Conservation (phyloP, 805 yeast genomes). For the Candida easanensis region DNA sequence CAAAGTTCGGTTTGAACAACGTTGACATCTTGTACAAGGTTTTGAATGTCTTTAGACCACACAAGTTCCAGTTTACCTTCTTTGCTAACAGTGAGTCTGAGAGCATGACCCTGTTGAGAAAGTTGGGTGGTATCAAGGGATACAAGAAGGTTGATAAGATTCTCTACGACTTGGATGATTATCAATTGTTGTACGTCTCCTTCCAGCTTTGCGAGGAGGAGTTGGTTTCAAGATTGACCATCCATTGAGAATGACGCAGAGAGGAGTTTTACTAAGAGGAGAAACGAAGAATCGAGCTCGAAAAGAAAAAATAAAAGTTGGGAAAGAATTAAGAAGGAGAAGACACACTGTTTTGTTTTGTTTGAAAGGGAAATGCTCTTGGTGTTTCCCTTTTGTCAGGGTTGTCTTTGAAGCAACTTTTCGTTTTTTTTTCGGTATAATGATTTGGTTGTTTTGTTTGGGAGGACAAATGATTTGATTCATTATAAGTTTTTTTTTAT, state of each 20-base stretch:
- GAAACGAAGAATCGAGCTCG: slow-evolving; percentile 13
- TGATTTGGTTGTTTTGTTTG: slow-evolving; percentile 24
- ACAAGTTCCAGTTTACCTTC: slow-evolving; percentile 63
- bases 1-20: slow-evolving; percentile 38
- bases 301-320: slow-evolving; percentile 16
- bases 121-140: slow-evolving; percentile 34
- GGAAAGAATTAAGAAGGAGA: background rate
- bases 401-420: slow-evolving; percentile 8
- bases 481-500: slow-evolving; percentile 26
- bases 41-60: slow-evolving; percentile 67
- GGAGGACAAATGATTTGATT: slow-evolving; percentile 23
- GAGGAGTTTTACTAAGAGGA: no score
- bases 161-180: slow-evolving; percentile 70
- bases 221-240: slow-evolving; percentile 18
- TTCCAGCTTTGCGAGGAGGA: slow-evolving; percentile 42
- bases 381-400: background rate
- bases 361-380: background rate
- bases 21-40: slow-evolving; percentile 58
- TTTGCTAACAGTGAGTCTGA: slow-evolving; percentile 38
- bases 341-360: slow-evolving; percentile 8
- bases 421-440: slow-evolving; percentile 25
- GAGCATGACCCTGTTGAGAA: slow-evolving; percentile 31
- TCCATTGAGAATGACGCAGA: slow-evolving; percentile 3
- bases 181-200: slow-evolving; percentile 68
- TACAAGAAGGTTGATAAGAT: slow-evolving; percentile 67